Evolutionary conservation across 495 filamentous ascomycete species (phyloP).

Genomic region (Lasiosphaeriaceae sp.): DNA sequence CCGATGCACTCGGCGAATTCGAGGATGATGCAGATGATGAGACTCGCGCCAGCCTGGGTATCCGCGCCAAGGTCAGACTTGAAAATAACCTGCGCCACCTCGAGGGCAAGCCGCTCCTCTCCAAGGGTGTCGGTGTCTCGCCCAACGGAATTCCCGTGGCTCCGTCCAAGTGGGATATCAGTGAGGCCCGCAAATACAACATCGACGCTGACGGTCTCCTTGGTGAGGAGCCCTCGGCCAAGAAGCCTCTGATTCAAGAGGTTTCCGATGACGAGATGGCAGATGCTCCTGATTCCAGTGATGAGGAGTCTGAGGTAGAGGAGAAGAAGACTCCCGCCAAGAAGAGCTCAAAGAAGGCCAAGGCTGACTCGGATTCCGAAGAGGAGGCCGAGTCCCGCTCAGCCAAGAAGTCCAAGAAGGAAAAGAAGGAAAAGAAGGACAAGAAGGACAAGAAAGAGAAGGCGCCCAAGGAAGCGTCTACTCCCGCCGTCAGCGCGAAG

Average conservation of each 20-base stretch:
- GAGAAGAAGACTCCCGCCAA: conserved; percentile 27
- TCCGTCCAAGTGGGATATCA: conserved; percentile 78
- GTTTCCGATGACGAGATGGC: conserved; percentile 51
- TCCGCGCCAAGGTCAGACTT: conserved; percentile 67
- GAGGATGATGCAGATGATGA: conserved; percentile 77
- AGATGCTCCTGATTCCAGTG: conserved; percentile 37
- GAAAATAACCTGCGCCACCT: conserved; percentile 80
- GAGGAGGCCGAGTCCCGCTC: conserved; percentile 36
- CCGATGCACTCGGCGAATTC: conserved; percentile 82
- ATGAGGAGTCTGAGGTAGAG: conserved; percentile 8
- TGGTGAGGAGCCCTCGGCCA: conserved; percentile 62
- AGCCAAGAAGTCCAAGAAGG: conserved; percentile 23
- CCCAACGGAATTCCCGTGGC: conserved; percentile 59
- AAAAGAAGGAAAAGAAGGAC: conserved; percentile 14
- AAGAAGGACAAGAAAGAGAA: conserved; percentile 37
- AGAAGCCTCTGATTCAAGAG: conserved; percentile 52
- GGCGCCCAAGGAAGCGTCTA: conserved; percentile 3
- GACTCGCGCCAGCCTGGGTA: conserved; percentile 73
- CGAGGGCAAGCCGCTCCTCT: conserved; percentile 84
- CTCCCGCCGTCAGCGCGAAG: background rate
- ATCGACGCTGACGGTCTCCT: conserved; percentile 83
- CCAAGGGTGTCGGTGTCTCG: conserved; percentile 69
- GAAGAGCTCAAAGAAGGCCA: conserved; percentile 13
- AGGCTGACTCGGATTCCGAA: conserved; percentile 21
- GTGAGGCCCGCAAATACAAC: conserved; percentile 95